Conservation (phyloP, 495 filamentous ascomycete genomes). For the Penicillium odoratum region DNA sequence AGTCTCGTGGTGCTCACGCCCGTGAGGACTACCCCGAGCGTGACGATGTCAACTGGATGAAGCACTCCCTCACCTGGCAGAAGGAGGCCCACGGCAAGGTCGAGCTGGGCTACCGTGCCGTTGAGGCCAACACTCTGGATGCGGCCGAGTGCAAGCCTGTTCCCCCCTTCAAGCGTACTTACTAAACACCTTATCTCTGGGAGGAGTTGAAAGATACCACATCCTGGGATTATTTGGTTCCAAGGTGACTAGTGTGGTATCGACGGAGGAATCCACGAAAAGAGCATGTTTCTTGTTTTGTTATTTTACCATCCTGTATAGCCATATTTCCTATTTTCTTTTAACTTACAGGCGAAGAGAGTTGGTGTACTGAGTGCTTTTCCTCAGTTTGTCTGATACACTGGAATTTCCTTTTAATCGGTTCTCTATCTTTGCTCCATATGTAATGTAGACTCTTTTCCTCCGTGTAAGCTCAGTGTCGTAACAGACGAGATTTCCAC, state of each 20-base stretch:
- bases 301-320: slow-evolving; percentile 48
- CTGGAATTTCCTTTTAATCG: slow-evolving; percentile 34
- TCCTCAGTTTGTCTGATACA: slow-evolving; percentile 39
- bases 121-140: slow-evolving; percentile 77
- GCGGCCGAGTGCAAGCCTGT: slow-evolving; percentile 87
- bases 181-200: slow-evolving; percentile 48
- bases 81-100: slow-evolving; percentile 80
- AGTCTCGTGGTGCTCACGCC: slow-evolving; percentile 92
- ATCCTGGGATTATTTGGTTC: slow-evolving; percentile 11
- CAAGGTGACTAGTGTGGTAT: slow-evolving; percentile 17
- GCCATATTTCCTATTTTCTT: slow-evolving; percentile 39
- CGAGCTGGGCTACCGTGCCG: slow-evolving; percentile 74
- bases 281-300: slow-evolving; percentile 38
- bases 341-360: slow-evolving; percentile 45
- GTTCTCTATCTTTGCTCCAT: slow-evolving; percentile 14
- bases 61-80: slow-evolving; percentile 94
- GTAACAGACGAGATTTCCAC: no score
- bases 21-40: slow-evolving; percentile 93
- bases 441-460: slow-evolving; percentile 15
- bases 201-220: slow-evolving; percentile 20
- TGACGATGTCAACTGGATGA: slow-evolving; percentile 97
- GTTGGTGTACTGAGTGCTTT: slow-evolving; percentile 45
- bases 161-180: slow-evolving; percentile 83
- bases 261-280: slow-evolving; percentile 38
- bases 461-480: no score